These are phyloP conservation scores for Clonostachys rhizophaga DNA, from an alignment of 2,329 filamentous ascomycete species.

Conservation along the genomic window DNA sequence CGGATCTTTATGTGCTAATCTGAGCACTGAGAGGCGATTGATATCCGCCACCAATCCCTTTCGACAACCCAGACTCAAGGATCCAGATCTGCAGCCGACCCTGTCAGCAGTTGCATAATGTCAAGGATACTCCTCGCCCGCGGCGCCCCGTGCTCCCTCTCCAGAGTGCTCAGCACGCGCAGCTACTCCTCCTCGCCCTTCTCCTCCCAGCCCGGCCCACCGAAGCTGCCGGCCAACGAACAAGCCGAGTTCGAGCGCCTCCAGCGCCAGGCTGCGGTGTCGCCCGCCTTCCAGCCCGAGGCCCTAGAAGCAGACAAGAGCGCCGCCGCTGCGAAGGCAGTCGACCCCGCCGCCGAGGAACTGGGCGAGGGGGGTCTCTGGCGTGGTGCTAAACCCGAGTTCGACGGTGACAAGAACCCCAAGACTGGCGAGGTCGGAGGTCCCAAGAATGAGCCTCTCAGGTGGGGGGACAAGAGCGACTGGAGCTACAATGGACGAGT, in stretches of 20 bases:
- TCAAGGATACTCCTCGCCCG: slow-evolving; percentile 8
- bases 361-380: slow-evolving; percentile 58
- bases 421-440: slow-evolving; percentile 94
- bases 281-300: slow-evolving; percentile 32
- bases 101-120: background rate
- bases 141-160: slow-evolving; percentile 3
- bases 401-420: slow-evolving; percentile 87
- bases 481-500: slow-evolving; percentile 96
- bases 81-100: background rate
- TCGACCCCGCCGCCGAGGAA: slow-evolving; percentile 26
- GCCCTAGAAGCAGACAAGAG: slow-evolving; percentile 9
- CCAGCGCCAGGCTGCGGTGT: slow-evolving; percentile 56
- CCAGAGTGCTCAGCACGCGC: slow-evolving; percentile 8
- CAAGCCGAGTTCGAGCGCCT: slow-evolving; percentile 89
- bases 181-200: slow-evolving; percentile 32
- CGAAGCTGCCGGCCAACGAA: slow-evolving; percentile 80
- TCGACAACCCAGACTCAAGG: background rate
- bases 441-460: slow-evolving; percentile 92
- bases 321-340: slow-evolving; percentile 7
- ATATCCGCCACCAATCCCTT: background rate
- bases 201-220: slow-evolving; percentile 63
- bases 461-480: slow-evolving; percentile 72
- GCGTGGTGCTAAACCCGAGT: slow-evolving; percentile 80
- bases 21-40: no score
- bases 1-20: background rate